Base-by-base conservation (phyloP, 1,139 yeast genomes). In the Casaregolazyma lundiana region DNA sequence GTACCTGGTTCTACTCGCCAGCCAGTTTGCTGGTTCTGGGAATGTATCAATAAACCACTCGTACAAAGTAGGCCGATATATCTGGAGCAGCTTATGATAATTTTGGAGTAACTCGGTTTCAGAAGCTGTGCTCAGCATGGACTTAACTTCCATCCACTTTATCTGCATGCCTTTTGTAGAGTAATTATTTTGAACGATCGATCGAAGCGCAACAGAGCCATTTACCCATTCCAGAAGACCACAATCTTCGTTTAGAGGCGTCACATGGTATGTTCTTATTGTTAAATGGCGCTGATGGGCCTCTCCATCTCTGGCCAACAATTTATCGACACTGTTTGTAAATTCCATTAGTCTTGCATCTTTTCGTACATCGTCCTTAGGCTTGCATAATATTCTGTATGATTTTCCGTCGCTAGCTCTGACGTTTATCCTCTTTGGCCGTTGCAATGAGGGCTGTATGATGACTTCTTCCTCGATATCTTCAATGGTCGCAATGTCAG, bases 221-320 rank as follows among this genome's bases (percentile, higher is more conserved):
- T 81, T 82, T 6, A 94, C 97, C 81, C 95, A 90, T 62, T 94
- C 98, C 53, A 94, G 84, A 4, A 94, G 76, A 29, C 98, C 99
- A 71, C 86, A 78, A 30, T 80, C 81, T 55, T 88, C 97, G 40
- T 88, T 81, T 47, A 94, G 65, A 0, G 97, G 96, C 9, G 89
- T 80, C 4, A 92, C 98, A 1, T 95, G 87, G 64, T 90, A 94
- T 9, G 95, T 84, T 2, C 80, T 75, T 48, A 94, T 88, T 2
- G 76, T 71, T 29, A 94, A 71, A 41, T 77, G 78, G 48, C 97
- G 71, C 53, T 82, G 80, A 41, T 84, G 74, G 0, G 97, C 82
- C 47, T 83, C 95, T 13, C 77, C 74, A 59, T 86, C 85, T 26
- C 76, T 73, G 19, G 72, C 66, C 46, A 94, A 69, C 35, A 92